Evolutionary conservation across 768 basidiomycete species (phyloP), one percentile per base, ranked within the genome.

Genomic region (Tricholoma flavovirens): DNA sequence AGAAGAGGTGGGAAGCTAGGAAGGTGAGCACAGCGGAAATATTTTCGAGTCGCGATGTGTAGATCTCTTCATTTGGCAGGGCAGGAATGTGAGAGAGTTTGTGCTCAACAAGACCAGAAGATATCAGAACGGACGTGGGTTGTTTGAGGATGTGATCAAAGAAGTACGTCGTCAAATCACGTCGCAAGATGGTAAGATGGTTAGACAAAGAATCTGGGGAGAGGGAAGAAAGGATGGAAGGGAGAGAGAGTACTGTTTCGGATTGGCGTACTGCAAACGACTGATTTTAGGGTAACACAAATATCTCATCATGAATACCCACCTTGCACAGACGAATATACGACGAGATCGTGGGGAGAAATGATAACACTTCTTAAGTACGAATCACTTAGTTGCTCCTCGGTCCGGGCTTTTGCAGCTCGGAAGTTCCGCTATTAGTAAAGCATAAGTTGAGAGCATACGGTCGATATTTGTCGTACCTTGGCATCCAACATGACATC

Each of bases 311-410:
- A 8, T 38, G 35, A 50, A 32, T 50, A 61, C 64, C 19, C 52
- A 75, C 76, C 73, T 71, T 71, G 77, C n/a, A 87, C 76, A 24
- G 75, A 74, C 11, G 79, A 70, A 53, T 71, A 73, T 51, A 90
- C 75, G 26, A 71, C 67, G 26, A 90, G 61, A 57, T 77, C 75
- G 14, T 74, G 74, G 3, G 79, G 70, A 22, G 78, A 76, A 26
- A 87, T 66, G 2, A 75, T 63, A 22, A 91, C 67, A 63, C 85
- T 77, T 62, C 83, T 77, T 19, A 79, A 68, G 63, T 83, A 90
- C 2, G 85, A 86, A 48, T 88, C 83, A 60, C 76, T 80, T 21
- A 93, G 74, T 62, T 89, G 83, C 58, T 91, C 90, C 64, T 89
- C 83, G 6, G 82, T 69, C 35, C 80, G 80, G 54, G 86, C 82